Conservation (phyloP, 176 grass and related monocot species). For the Neostapfia colusana region DNA sequence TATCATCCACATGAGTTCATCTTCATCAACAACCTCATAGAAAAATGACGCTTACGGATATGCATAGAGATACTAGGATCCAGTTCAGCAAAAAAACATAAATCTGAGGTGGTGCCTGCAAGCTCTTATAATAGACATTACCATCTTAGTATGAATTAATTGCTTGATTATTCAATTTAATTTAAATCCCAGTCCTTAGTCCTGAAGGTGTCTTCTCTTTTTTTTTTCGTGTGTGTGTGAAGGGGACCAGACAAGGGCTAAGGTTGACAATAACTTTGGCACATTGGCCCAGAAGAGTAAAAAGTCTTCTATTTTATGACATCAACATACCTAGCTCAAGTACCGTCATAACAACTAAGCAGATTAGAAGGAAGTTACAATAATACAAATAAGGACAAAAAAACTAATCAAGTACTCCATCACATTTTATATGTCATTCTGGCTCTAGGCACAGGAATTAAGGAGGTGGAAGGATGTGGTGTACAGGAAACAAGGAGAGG, state of each 20-base stretch:
- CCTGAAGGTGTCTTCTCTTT: too few relatives aligned
- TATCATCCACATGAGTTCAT: conserved; percentile 10
- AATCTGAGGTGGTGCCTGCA: neutral
- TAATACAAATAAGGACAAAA: neutral
- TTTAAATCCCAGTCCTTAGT: neutral
- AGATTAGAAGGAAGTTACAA: neutral
- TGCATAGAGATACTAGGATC: neutral
- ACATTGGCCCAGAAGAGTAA: neutral
- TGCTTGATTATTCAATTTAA: neutral
- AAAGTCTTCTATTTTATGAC: neutral
- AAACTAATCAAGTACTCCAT: conserved; percentile 3
- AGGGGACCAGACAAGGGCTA: neutral
- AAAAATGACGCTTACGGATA: neutral
- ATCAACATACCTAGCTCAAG: neutral
- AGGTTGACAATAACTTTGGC: neutral
- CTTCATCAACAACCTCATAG: neutral
- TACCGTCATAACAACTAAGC: neutral
- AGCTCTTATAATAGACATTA: neutral
- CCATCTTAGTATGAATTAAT: neutral
- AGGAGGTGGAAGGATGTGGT: too few relatives aligned
- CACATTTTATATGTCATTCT: too few relatives aligned
- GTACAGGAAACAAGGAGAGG: too few relatives aligned
- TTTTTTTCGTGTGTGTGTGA: neutral
- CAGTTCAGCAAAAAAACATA: conserved; percentile 10
- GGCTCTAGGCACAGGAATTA: too few relatives aligned